These are phyloP conservation scores for Arbutus unedo DNA, from an alignment of 148 eudicot species.

Conservation along the genomic window DNA sequence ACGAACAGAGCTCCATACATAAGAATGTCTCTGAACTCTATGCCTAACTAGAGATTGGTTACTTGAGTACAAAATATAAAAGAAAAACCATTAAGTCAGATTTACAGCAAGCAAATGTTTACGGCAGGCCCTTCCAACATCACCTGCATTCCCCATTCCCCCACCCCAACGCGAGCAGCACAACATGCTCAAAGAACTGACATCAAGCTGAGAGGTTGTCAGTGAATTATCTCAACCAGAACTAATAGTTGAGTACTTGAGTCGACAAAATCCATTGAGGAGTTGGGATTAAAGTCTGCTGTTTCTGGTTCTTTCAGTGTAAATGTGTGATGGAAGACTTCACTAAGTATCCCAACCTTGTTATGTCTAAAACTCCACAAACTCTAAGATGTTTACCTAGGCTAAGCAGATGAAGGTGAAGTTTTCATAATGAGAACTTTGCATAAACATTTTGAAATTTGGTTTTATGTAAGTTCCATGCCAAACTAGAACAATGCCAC, in stretches of 20 bases:
- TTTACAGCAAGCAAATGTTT: neutral
- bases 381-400: neutral
- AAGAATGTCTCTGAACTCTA: neutral
- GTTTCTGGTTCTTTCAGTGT: neutral
- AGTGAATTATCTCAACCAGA: neutral
- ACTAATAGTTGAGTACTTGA: neutral
- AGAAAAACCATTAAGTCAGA: neutral
- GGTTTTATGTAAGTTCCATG: neutral
- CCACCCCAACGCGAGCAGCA: neutral
- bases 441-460: neutral
- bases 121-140: neutral
- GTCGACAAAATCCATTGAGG: neutral
- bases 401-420: neutral
- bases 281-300: neutral
- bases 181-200: neutral
- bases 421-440: neutral
- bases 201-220: neutral
- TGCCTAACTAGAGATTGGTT: neutral
- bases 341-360: neutral
- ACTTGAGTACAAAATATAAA: neutral
- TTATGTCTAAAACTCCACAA: neutral
- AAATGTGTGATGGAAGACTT: neutral
- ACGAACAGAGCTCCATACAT: neutral
- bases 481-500: neutral
- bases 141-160: neutral